phyloP scores from a whole-genome alignment of 2,329 filamentous ascomycete species.

The Ophiostoma fasciatum region DNA sequence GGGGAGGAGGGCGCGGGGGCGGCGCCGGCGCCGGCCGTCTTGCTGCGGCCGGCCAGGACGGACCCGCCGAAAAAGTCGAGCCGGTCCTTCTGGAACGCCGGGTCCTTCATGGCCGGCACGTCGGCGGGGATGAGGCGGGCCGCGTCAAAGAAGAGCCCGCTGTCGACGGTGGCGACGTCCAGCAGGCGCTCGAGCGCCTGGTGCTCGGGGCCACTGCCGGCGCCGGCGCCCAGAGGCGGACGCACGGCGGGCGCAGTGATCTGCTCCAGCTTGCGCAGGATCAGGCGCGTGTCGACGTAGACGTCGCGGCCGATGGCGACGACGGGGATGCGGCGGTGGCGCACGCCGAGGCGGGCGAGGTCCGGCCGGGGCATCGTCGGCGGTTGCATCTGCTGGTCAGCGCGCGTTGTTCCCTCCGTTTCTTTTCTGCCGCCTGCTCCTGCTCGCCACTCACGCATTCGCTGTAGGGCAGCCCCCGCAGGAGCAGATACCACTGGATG shows the following conservation, averaged over 20 bases:
- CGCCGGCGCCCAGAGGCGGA: constrained; percentile 20
- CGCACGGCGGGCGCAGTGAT: constrained; percentile 28
- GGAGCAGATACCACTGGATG: constrained; percentile 51
- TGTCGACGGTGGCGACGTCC: constrained; percentile 39
- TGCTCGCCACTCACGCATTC: constrained; percentile 44
- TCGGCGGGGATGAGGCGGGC: constrained; percentile 41
- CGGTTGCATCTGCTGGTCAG: constrained; percentile 43
- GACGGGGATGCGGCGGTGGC: constrained; percentile 56
- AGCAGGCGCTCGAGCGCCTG: constrained; percentile 39
- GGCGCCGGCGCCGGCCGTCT: neutral
- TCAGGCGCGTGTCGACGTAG: constrained; percentile 56
- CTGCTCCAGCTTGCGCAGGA: constrained; percentile 47
- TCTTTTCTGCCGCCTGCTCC: neutral
- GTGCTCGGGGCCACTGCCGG: constrained; percentile 22
- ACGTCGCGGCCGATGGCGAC: constrained; percentile 51
- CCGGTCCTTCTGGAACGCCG: constrained; percentile 44
- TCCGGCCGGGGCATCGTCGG: constrained; percentile 51
- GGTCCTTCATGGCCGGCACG: constrained; percentile 38
- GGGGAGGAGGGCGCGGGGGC: neutral
- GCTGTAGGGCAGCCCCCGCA: constrained; percentile 49
- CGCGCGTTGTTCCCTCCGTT: neutral
- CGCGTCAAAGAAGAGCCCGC: constrained; percentile 38
- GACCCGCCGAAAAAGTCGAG: constrained; percentile 20
- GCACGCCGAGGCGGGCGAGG: constrained; percentile 42
- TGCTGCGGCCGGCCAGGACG: neutral